Evolutionary conservation across 1,284 basidiomycete species (phyloP).

Genomic region (Leccinum proliferum): DNA sequence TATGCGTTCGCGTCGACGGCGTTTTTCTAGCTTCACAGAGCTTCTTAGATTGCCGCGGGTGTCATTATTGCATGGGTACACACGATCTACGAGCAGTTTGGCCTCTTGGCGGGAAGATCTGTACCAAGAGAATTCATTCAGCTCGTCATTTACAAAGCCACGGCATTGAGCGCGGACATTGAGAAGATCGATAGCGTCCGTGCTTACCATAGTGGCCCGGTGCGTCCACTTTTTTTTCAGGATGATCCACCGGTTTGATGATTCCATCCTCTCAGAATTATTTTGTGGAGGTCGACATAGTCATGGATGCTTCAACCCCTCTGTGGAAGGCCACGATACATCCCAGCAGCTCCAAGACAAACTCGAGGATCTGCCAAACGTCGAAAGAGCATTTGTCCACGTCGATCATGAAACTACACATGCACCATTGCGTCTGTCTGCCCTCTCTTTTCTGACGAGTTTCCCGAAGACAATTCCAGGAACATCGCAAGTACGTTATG

Average conservation of each 20-base stretch:
- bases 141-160: conserved; percentile 89
- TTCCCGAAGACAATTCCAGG: conserved; percentile 15
- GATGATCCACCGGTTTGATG: neutral
- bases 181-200: conserved; percentile 84
- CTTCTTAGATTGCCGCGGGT: conserved; percentile 64
- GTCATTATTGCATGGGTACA: conserved; percentile 80
- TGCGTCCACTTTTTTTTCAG: conserved; percentile 25
- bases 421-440: conserved; percentile 50
- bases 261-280: conserved; percentile 52
- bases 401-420: conserved; percentile 92
- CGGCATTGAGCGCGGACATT: conserved; percentile 85
- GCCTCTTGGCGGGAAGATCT: conserved; percentile 84
- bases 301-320: conserved; percentile 87
- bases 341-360: conserved; percentile 92
- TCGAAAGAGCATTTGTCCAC: conserved; percentile 91
- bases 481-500: conserved; percentile 28
- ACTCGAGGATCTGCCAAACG: conserved; percentile 87
- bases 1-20: conserved; percentile 31
- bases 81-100: conserved; percentile 81
- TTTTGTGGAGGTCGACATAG: conserved; percentile 93
- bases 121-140: conserved; percentile 90
- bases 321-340: conserved; percentile 92
- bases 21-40: conserved; percentile 1
- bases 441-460: neutral
- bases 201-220: conserved; percentile 81